Percentiles rank a stretch among this genome's conserved stretches.
Evolutionary conservation across 306 rosid genomes (phyloP).

Genomic region (Prunus mira): DNA sequence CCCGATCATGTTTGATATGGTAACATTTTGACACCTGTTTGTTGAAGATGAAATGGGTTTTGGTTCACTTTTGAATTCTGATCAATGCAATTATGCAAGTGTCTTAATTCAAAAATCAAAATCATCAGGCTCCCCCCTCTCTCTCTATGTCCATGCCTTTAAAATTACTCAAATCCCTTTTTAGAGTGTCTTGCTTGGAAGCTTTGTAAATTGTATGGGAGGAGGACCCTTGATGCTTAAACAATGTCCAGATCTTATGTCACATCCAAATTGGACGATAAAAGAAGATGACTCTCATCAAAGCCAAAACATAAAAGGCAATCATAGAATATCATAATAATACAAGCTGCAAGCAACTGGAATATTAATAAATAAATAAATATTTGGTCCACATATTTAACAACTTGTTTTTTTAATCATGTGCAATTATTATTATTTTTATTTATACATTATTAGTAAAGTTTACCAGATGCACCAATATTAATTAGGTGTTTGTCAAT

Average conservation of each 20-base stretch:
- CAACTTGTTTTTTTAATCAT: no score
- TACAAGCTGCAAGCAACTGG: constrained; percentile 1
- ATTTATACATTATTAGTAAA: no score
- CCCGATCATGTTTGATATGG: background rate
- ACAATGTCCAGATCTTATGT: constrained; percentile 36
- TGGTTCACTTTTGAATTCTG: background rate
- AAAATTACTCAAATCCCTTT: constrained; percentile 26
- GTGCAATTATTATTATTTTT: no score
- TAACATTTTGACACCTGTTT: background rate
- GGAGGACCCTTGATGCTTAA: constrained; percentile 43
- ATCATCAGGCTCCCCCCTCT: constrained; percentile 8
- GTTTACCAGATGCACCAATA: background rate
- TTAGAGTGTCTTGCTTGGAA: constrained; percentile 43
- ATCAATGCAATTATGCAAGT: background rate
- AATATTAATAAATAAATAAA: background rate
- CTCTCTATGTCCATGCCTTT: constrained; percentile 8
- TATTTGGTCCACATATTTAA: no score
- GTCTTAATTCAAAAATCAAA: constrained; percentile 25
- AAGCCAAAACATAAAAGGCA: constrained; percentile 22
- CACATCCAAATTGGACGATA: background rate
- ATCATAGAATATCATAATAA: background rate
- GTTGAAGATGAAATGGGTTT: background rate
- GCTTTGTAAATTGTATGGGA: constrained; percentile 25
- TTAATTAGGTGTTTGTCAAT: constrained; percentile 38
- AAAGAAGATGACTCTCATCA: background rate